These are phyloP conservation scores for Plantago ovata DNA, from an alignment of 257 asterid genomes.

Conservation along the genomic window DNA sequence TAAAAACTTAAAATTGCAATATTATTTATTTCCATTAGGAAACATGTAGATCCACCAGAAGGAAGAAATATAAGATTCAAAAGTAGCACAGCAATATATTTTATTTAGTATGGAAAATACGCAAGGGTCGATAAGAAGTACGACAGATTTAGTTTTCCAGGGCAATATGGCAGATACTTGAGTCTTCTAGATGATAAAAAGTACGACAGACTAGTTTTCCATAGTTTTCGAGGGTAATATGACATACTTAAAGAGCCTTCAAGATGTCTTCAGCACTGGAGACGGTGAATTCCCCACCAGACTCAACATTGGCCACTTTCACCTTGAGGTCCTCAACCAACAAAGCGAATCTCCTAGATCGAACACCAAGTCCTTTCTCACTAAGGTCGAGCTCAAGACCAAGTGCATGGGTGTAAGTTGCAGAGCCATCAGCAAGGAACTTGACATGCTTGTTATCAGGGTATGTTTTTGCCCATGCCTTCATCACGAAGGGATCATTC, in stretches of 20 bases:
- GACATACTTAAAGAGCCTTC: slow-evolving; percentile 53
- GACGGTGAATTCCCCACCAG: slow-evolving; percentile 89
- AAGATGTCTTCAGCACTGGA: slow-evolving; percentile 86
- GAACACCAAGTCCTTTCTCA: slow-evolving; percentile 78
- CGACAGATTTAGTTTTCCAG: no score
- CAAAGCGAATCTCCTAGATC: slow-evolving; percentile 77
- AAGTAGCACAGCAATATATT: no score
- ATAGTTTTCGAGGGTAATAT: no score
- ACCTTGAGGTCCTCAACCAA: slow-evolving; percentile 82
- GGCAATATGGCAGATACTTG: no score
- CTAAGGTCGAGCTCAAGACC: slow-evolving; percentile 84
- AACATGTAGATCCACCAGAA: no score
- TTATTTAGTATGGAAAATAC: no score
- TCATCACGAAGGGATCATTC: slow-evolving; percentile 94
- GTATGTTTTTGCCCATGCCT: slow-evolving; percentile 93
- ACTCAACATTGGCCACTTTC: slow-evolving; percentile 66
- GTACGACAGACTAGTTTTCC: no score
- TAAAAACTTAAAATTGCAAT: neutral
- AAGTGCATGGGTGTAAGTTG: slow-evolving; percentile 62
- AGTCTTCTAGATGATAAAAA: no score
- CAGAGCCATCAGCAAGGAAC: slow-evolving; percentile 90
- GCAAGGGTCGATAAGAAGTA: no score
- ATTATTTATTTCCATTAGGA: neutral
- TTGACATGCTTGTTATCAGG: slow-evolving; percentile 77
- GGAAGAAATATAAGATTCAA: no score